Percentiles rank a stretch among this genome's conserved stretches.
phyloP scores from a whole-genome alignment of 2,329 filamentous ascomycete genomes.

The Penicillium sp. region DNA sequence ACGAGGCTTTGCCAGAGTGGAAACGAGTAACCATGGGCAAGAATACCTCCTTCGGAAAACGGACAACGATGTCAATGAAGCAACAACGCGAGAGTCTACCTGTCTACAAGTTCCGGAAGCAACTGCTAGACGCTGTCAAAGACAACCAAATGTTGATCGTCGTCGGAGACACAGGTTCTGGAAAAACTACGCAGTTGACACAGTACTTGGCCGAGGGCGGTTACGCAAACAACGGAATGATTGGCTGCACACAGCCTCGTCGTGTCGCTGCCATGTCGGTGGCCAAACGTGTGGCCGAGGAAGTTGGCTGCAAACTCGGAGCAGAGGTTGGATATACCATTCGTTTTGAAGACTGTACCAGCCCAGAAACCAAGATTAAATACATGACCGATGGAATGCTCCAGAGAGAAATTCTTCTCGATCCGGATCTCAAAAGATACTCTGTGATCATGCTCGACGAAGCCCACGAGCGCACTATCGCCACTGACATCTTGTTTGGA shows the following conservation, averaged over 20 bases:
- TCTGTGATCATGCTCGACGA: constrained; percentile 98
- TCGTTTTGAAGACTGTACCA: constrained; percentile 92
- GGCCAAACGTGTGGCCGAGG: constrained; percentile 91
- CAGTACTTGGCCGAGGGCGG: constrained; percentile 93
- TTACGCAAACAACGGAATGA: constrained; percentile 79
- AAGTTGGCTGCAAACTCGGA: constrained; percentile 86
- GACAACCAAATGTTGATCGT: constrained; percentile 93
- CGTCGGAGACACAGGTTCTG: constrained; percentile 93
- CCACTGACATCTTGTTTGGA: constrained; percentile 92
- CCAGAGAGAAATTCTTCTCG: constrained; percentile 87
- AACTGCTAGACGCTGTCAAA: constrained; percentile 79
- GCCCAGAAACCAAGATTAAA: constrained; percentile 85
- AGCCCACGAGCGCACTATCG: constrained; percentile 93
- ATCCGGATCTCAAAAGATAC: constrained; percentile 83
- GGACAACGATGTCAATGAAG: constrained; percentile 88
- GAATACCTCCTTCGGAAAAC: constrained; percentile 76
- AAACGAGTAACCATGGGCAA: constrained; percentile 77
- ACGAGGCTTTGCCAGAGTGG: constrained; percentile 82
- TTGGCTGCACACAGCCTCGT: constrained; percentile 94
- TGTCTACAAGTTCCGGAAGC: constrained; percentile 80
- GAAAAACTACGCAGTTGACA: constrained; percentile 94
- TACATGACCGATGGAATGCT: constrained; percentile 99
- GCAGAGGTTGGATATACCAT: constrained; percentile 96
- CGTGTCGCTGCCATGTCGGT: constrained; percentile 98
- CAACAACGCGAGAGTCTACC: constrained; percentile 87